phyloP scores from a whole-genome alignment of 2,329 filamentous ascomycete species.

The Cercospora brassicicola region DNA sequence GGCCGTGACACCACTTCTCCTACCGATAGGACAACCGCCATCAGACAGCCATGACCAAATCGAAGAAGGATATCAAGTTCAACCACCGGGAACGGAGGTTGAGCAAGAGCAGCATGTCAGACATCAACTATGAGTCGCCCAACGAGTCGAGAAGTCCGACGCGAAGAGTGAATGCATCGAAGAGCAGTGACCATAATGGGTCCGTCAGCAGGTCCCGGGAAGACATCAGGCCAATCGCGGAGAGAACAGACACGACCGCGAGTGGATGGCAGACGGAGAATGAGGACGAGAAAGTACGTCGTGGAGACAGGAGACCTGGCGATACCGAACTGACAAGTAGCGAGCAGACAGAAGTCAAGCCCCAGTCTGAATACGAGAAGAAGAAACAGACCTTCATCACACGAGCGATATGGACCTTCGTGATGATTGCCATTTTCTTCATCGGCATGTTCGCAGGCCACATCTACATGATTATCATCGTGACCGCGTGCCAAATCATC shows the following conservation, averaged over 20 bases:
- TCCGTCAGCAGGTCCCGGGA: slow-evolving; percentile 29
- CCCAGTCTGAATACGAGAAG: slow-evolving; percentile 79
- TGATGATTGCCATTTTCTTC: slow-evolving; percentile 96
- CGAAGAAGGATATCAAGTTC: slow-evolving; percentile 62
- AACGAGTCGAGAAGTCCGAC: slow-evolving; percentile 31
- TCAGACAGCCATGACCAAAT: slow-evolving; percentile 49
- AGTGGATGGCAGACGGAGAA: slow-evolving; percentile 41
- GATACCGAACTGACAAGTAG: slow-evolving; percentile 1
- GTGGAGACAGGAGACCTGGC: neutral
- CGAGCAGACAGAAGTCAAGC: slow-evolving; percentile 22
- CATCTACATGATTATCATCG: slow-evolving; percentile 92
- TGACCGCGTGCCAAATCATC: slow-evolving; percentile 91
- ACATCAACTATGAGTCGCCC: slow-evolving; percentile 35
- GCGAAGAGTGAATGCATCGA: slow-evolving; percentile 46
- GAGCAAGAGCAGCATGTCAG: slow-evolving; percentile 62
- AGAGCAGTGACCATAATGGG: slow-evolving; percentile 53
- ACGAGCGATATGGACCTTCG: slow-evolving; percentile 93
- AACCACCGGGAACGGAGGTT: slow-evolving; percentile 59
- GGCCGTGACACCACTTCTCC: neutral
- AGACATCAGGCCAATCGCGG: slow-evolving; percentile 25
- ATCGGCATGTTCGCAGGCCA: slow-evolving; percentile 89
- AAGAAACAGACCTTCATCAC: slow-evolving; percentile 98
- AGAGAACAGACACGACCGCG: slow-evolving; percentile 32
- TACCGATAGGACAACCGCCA: neutral
- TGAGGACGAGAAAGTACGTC: slow-evolving; percentile 35